These are phyloP conservation scores for Delphinella strobiligena DNA, from an alignment of 2,329 filamentous ascomycete species.

Conservation along the genomic window DNA sequence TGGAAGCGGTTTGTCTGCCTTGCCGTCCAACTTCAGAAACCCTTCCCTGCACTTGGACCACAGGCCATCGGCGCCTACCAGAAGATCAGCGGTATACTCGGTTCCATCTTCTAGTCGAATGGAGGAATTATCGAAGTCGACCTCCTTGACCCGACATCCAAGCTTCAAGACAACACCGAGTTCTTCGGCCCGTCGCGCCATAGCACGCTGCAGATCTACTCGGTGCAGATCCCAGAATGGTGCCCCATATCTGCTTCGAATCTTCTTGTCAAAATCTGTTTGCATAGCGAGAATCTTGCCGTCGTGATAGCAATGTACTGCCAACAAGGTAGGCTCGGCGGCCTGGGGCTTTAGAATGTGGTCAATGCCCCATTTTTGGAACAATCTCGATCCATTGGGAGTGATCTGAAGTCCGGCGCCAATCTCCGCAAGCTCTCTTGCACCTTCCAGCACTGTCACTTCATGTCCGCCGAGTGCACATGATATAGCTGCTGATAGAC, in stretches of 20 bases:
- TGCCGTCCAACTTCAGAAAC: slow-evolving; percentile 30
- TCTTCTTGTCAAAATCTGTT: slow-evolving; percentile 39
- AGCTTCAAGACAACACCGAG: slow-evolving; percentile 42
- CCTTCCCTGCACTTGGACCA: slow-evolving; percentile 46
- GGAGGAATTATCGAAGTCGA: slow-evolving; percentile 37
- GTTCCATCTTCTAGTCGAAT: slow-evolving; percentile 30
- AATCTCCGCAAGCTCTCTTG: slow-evolving; percentile 23
- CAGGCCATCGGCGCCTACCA: slow-evolving; percentile 53
- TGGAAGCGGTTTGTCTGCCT: slow-evolving; percentile 36
- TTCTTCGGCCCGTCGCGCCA: slow-evolving; percentile 39
- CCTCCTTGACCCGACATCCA: slow-evolving; percentile 32
- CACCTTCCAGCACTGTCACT: slow-evolving; percentile 20
- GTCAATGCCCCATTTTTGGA: slow-evolving; percentile 40
- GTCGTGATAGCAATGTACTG: slow-evolving; percentile 43
- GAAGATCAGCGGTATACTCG: slow-evolving; percentile 38
- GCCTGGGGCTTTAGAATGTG: slow-evolving; percentile 26
- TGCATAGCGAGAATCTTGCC: slow-evolving; percentile 37
- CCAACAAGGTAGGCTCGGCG: slow-evolving; percentile 35
- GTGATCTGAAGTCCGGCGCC: slow-evolving; percentile 44
- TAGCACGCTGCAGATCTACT: slow-evolving; percentile 45
- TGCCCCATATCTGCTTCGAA: slow-evolving; percentile 41
- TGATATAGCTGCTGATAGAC: slow-evolving; percentile 21
- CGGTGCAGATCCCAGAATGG: slow-evolving; percentile 51
- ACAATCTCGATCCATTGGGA: slow-evolving; percentile 37
- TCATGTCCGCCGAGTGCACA: slow-evolving; percentile 20